Conservation (phyloP, 495 filamentous ascomycete genomes). For the Immersiella caudata region DNA sequence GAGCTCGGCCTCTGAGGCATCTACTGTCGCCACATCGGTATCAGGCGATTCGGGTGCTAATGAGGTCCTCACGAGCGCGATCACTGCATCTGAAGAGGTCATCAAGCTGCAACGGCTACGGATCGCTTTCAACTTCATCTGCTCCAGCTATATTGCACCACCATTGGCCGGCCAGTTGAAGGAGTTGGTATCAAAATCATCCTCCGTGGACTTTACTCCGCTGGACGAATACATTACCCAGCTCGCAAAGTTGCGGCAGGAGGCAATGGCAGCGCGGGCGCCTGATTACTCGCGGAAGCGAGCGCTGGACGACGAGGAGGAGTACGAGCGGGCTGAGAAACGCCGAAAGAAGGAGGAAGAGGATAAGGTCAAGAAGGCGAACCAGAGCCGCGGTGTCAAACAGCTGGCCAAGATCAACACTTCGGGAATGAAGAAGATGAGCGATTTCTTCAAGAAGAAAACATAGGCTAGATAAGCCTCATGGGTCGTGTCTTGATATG, state of each 20-base stretch:
- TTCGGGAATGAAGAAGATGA: constrained; percentile 95
- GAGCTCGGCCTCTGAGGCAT: constrained; percentile 44
- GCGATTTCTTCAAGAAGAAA: constrained; percentile 85
- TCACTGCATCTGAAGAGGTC: constrained; percentile 54
- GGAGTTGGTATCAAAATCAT: constrained; percentile 46
- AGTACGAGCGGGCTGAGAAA: constrained; percentile 76
- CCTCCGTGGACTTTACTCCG: constrained; percentile 63
- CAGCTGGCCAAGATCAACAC: constrained; percentile 87
- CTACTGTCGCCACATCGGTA: constrained; percentile 49
- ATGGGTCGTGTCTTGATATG: constrained; percentile 9
- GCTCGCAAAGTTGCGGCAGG: constrained; percentile 64
- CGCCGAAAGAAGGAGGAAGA: constrained; percentile 68
- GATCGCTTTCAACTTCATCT: constrained; percentile 75
- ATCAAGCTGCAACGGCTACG: constrained; percentile 69
- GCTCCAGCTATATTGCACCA: constrained; percentile 67
- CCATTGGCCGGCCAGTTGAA: constrained; percentile 54
- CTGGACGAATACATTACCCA: constrained; percentile 68
- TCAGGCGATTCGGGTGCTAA: constrained; percentile 26
- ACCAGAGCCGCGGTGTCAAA: constrained; percentile 71
- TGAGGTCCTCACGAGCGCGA: constrained; percentile 46
- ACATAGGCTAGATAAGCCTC: background rate
- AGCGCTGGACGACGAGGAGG: constrained; percentile 68
- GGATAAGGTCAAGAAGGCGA: constrained; percentile 64
- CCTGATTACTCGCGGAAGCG: constrained; percentile 79
- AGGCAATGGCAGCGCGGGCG: constrained; percentile 67